phyloP scores from a whole-genome alignment of 2,329 filamentous ascomycete genomes.

The Cladosporium phlei region DNA sequence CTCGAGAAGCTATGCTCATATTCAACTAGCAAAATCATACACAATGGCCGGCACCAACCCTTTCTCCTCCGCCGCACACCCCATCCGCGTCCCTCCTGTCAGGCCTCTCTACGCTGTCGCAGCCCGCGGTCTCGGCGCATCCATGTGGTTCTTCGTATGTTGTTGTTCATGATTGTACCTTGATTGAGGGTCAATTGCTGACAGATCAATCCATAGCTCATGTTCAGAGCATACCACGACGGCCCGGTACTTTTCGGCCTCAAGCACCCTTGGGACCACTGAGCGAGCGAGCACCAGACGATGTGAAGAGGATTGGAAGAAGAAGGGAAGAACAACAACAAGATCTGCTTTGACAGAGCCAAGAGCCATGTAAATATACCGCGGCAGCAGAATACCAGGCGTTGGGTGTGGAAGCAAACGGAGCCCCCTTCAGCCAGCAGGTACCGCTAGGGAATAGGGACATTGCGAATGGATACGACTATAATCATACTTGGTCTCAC shows the following conservation, averaged over 20 bases:
- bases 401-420: slow-evolving; percentile 2
- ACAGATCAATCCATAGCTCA: slow-evolving; percentile 56
- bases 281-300: slow-evolving; percentile 32
- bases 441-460: slow-evolving; percentile 2
- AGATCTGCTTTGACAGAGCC: slow-evolving; percentile 2
- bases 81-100: slow-evolving; percentile 55
- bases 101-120: slow-evolving; percentile 75
- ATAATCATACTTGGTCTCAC: background rate
- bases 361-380: slow-evolving; percentile 11
- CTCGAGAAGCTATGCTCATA: background rate
- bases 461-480: slow-evolving; percentile 9
- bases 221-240: slow-evolving; percentile 96
- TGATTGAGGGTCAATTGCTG: background rate
- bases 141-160: slow-evolving; percentile 97
- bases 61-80: slow-evolving; percentile 41
- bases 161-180: background rate
- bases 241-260: slow-evolving; percentile 83
- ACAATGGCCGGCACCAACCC: slow-evolving; percentile 13
- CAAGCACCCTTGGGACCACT: slow-evolving; percentile 98
- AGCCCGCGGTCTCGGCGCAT: slow-evolving; percentile 81
- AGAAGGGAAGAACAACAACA: background rate
- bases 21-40: background rate
- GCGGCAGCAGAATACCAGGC: slow-evolving; percentile 2
- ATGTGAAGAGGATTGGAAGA: background rate
- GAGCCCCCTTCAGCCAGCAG: slow-evolving; percentile 1